Evolutionary conservation across 345 rosid species (phyloP).

Genomic region (Rhizophora mangle): DNA sequence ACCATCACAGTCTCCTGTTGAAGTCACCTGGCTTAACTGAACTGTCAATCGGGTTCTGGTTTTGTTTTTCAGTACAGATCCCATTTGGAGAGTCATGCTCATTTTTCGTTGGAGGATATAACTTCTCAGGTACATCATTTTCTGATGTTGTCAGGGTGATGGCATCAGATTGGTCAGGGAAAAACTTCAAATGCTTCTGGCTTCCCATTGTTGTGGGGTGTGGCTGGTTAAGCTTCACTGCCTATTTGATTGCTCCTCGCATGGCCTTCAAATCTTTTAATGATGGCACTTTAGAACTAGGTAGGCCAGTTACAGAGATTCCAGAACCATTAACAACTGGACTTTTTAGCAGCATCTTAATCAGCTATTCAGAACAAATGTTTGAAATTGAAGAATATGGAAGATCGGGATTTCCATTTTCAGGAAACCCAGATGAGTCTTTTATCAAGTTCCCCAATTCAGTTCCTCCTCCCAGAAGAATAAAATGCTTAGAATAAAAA

Average conservation of each 20-base stretch:
- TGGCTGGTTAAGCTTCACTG: slow-evolving; percentile 35
- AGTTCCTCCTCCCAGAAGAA: slow-evolving; percentile 52
- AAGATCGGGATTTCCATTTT: slow-evolving; percentile 42
- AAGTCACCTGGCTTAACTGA: slow-evolving; percentile 43
- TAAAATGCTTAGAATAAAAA: not conserved
- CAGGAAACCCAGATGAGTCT: slow-evolving; percentile 61
- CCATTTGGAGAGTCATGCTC: slow-evolving; percentile 38
- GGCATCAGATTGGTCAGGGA: slow-evolving; percentile 24
- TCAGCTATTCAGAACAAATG: slow-evolving; percentile 55
- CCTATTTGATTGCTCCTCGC: slow-evolving; percentile 43
- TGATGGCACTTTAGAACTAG: slow-evolving; percentile 33
- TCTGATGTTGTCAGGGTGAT: slow-evolving; percentile 38
- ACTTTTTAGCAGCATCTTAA: slow-evolving; percentile 74
- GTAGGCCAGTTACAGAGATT: slow-evolving; percentile 30
- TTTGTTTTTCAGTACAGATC: slow-evolving; percentile 34
- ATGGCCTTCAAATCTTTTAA: slow-evolving; percentile 39
- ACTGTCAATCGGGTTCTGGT: slow-evolving; percentile 44
- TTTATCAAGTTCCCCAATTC: slow-evolving; percentile 84
- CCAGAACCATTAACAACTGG: slow-evolving; percentile 39
- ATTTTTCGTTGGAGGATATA: slow-evolving; percentile 26
- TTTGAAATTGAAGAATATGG: slow-evolving; percentile 50
- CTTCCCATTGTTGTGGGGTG: slow-evolving; percentile 32
- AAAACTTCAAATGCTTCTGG: slow-evolving; percentile 21
- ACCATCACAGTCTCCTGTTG: slow-evolving; percentile 33
- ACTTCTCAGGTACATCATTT: slow-evolving; percentile 34